Evolutionary conservation across 176 grass and related monocot species (phyloP), one percentile per base, ranked within the genome.

Genomic region (Oryza meyeriana): DNA sequence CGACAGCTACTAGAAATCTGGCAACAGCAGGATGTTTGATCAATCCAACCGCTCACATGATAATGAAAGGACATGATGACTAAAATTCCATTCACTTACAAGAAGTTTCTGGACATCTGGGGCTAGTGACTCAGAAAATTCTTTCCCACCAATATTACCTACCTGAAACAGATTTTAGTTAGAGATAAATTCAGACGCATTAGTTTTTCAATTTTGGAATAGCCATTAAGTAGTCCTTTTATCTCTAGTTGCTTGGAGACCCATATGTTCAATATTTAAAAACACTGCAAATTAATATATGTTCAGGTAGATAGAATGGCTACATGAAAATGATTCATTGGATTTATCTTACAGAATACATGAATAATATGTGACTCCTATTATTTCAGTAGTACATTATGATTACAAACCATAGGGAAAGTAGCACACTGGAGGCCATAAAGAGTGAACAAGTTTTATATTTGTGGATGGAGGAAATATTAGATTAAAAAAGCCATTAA

Each of bases 101-200:
- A 99, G 91, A 81, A 99, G 90, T 85, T 91, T 99, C 81, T 99
- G 93, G 33, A 99, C 96, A 83, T 99, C 96, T 66, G 96, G 96
- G 47, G 96, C 96, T 30, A 99, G 80, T 72, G 96, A 99, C 88
- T 99, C 96, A 27, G 96, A 95, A 93, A 99, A 99, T 59, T 99
- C 96, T 83, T 95, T 99, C 36, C 96, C 96, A 36, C 96, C 96
- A 92, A 99, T 99, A 86, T 99, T 99, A 88, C 96, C 96, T 71
- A 99, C 96, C 96, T 99, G 90, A 75, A 93, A 88, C 80, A 45
- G 77, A 88, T 42, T 75, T 69, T 29, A 73, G 35, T 82, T 78
- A 78, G 72, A 80, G 27, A 86, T 80, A 61, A 84, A 84, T 22
- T 68, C 17, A 72, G 6, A 63, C 6, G 41, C 17, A 61, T 61